Evolutionary conservation across 2,329 filamentous ascomycete species (phyloP), one percentile per base, ranked within the genome.

Genomic region (Colletotrichum sidae): DNA sequence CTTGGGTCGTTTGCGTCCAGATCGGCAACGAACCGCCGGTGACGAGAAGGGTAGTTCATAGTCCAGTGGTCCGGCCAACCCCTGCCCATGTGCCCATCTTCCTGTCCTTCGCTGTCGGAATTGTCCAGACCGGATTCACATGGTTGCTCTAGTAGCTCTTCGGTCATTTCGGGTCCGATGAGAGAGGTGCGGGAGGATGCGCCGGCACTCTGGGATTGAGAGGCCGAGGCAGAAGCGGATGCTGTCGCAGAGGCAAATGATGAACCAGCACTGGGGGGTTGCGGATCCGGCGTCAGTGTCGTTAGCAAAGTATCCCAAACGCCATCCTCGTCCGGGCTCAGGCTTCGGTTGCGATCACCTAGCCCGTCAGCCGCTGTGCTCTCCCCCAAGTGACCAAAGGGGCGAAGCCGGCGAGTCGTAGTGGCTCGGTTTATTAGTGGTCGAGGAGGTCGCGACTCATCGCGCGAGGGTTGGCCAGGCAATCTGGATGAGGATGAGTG

Each of bases 301-400:
- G 86, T 90, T 62, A 94, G 82, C 57, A 97, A 88, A 3, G 90
- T 93, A 65, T 95, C 91, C 94, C 94, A 97, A 1, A 83, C 83
- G 54, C 85, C 83, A 68, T 88, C 85, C 44, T 81, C 83, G 58
- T 91, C 90, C 1, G 91, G 90, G 73, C 90, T 94, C n/a, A 93
- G 80, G 76, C 93, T 97, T 70, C 93, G 88, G 68, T 93, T 88
- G 64, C 94, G 91, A 77, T 97, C 93, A 42, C 93, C 94, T 13
- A 97, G 85, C 4, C 93, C 93, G 76, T 96, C 90, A 1, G 91
- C 65, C 52, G 47, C 58, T 17, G 62, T 17, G 6, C 39, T 35
- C 13, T 65, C 62, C 6, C 15, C 60, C n/a, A 50, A 11, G 34
- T 62, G 59, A 15, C 58, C 63, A 39, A 42, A 38, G 11, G 45